phyloP scores from a whole-genome alignment of 805 yeast species.

The Limtongozyma cylindracea region DNA sequence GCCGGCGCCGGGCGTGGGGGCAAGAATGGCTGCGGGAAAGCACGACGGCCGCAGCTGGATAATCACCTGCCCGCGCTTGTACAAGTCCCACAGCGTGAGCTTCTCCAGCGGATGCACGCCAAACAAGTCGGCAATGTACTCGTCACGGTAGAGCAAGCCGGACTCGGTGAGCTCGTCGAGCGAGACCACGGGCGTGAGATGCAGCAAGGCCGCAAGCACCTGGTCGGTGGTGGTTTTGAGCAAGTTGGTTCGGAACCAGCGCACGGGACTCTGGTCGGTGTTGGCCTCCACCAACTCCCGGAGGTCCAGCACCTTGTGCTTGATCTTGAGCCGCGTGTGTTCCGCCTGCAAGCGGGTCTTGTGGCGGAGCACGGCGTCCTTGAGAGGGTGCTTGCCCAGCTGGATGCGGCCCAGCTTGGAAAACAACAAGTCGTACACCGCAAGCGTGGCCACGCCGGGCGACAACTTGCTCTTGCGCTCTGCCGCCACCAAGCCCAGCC shows the following conservation, averaged over 20 bases:
- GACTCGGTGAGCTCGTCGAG: constrained; percentile 15
- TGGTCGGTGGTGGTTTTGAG: constrained; percentile 18
- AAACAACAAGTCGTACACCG: constrained; percentile 64
- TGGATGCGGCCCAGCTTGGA: constrained; percentile 62
- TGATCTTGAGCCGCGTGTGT: constrained; percentile 49
- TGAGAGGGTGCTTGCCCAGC: constrained; percentile 70
- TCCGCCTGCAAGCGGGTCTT: constrained; percentile 71
- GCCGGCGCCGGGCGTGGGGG: constrained; percentile 11
- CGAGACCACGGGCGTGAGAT: constrained; percentile 18
- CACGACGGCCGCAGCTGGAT: constrained; percentile 95
- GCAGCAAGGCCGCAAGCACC: constrained; percentile 13
- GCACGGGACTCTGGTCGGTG: constrained; percentile 49
- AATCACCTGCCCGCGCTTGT: constrained; percentile 53
- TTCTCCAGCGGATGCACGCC: constrained; percentile 65
- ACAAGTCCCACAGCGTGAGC: constrained; percentile 40
- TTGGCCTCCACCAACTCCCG: constrained; percentile 16
- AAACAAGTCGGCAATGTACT: constrained; percentile 45
- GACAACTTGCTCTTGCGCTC: constrained; percentile 15
- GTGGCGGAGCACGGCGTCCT: constrained; percentile 55
- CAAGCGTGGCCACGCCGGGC: constrained; percentile 26
- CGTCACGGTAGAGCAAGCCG: constrained; percentile 51
- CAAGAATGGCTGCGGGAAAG: constrained; percentile 70
- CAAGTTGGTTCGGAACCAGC: constrained; percentile 64
- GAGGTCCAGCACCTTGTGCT: constrained; percentile 29
- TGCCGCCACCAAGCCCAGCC: constrained; percentile 24